phyloP scores from a whole-genome alignment of 768 basidiomycete genomes.

The Arthromyces matolae region DNA sequence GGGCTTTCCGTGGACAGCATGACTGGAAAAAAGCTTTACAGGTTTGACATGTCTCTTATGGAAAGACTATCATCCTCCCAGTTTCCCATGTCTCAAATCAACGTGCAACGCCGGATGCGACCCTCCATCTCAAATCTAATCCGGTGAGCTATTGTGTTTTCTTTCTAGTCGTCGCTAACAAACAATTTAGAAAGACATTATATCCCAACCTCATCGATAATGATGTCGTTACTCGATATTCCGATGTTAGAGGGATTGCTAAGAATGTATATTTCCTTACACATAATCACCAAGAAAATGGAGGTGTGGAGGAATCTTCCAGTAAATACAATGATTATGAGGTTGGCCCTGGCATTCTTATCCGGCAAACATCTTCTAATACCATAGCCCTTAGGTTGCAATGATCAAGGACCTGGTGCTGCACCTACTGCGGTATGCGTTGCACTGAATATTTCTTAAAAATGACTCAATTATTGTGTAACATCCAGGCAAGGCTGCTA shows the following conservation, averaged over 20 bases:
- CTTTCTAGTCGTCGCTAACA: neutral
- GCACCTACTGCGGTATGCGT: constrained; percentile 38
- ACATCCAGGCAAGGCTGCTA: constrained; percentile 40
- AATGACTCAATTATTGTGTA: too few species aligned
- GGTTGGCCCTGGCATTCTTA: constrained; percentile 28
- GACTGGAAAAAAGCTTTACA: constrained; percentile 52
- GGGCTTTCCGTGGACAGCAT: constrained; percentile 66
- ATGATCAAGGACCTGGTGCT: constrained; percentile 45
- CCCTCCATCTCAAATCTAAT: constrained; percentile 63
- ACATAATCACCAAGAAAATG: constrained; percentile 60
- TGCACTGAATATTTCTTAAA: too few species aligned
- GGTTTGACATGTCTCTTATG: constrained; percentile 74
- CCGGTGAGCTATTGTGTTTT: constrained; percentile 30
- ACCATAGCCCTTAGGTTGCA: constrained; percentile 35
- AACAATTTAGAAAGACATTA: constrained; percentile 44
- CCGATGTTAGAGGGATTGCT: constrained; percentile 55
- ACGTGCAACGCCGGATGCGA: constrained; percentile 74
- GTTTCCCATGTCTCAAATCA: constrained; percentile 63
- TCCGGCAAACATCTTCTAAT: too few species aligned
- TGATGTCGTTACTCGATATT: constrained; percentile 45
- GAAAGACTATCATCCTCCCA: constrained; percentile 60
- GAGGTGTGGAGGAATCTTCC: constrained; percentile 53
- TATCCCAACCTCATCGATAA: constrained; percentile 63
- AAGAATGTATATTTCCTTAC: constrained; percentile 67
- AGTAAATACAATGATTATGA: constrained; percentile 70